Evolutionary conservation across 768 basidiomycete genomes (phyloP).

Genomic region (Phlebiopsis gigantea): DNA sequence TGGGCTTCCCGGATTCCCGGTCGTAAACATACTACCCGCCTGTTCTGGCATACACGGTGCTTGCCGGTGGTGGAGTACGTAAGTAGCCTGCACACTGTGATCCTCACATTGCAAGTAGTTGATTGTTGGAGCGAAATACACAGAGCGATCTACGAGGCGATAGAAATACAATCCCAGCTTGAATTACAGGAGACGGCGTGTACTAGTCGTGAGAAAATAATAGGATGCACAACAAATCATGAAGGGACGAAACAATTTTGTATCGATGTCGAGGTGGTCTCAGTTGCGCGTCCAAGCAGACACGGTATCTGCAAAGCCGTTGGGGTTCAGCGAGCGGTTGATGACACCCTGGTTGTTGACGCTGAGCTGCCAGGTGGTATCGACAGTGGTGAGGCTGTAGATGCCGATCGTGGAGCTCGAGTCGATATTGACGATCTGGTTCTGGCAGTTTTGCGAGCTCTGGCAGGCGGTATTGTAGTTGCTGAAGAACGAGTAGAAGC

Average conservation of each 20-base stretch:
- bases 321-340: conserved; percentile 41
- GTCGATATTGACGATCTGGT: conserved; percentile 50
- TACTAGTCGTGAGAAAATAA: background rate
- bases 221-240: background rate
- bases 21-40: background rate
- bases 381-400: conserved; percentile 59
- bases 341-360: conserved; percentile 45
- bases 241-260: background rate
- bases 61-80: too few relatives aligned
- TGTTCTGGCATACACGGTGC: background rate
- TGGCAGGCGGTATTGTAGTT: conserved; percentile 50
- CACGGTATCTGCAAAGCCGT: conserved; percentile 48
- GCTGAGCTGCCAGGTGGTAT: conserved; percentile 46
- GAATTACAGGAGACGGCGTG: background rate
- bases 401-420: conserved; percentile 41
- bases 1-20: background rate
- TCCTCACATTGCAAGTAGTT: too few relatives aligned
- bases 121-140: too few relatives aligned
- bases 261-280: background rate
- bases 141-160: background rate
- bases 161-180: background rate
- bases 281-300: conserved; percentile 21
- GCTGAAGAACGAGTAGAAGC: conserved; percentile 24
- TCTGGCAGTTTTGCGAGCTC: conserved; percentile 45
- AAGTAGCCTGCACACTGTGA: too few relatives aligned